A percentile compares a stretch with the other conserved stretches of the same genome.
Conservation (phyloP, 2,329 filamentous ascomycete genomes). For the Blastomyces parvus region DNA sequence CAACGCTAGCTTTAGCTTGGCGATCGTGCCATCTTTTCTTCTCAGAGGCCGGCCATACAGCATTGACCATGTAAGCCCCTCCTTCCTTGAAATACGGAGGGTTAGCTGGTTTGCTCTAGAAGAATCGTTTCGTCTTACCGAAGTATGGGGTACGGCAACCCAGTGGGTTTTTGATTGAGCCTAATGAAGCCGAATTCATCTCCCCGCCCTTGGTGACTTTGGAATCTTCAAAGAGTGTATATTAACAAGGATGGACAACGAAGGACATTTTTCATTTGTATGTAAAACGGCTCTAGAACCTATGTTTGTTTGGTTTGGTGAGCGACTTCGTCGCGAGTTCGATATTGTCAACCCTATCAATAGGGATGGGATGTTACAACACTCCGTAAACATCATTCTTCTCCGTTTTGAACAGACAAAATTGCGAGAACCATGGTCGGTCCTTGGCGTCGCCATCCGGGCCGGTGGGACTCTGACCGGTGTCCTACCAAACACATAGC, state of each 20-base stretch:
- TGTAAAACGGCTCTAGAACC: conserved; percentile 5
- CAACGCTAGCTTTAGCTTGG: background rate
- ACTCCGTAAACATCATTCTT: background rate
- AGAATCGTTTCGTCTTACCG: too few relatives aligned
- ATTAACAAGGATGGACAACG: too few relatives aligned
- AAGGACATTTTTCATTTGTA: conserved; percentile 14
- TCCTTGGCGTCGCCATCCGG: conserved; percentile 12
- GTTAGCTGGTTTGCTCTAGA: too few relatives aligned
- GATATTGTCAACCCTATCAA: conserved; percentile 13
- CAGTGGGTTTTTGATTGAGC: background rate
- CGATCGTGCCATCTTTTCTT: conserved; percentile 8
- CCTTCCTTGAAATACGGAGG: too few relatives aligned
- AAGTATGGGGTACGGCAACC: conserved; percentile 12
- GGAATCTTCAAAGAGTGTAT: conserved; percentile 7
- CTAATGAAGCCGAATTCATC: background rate
- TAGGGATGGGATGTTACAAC: background rate
- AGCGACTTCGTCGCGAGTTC: conserved; percentile 11
- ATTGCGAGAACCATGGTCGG: conserved; percentile 16
- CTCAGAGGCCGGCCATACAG: conserved; percentile 11
- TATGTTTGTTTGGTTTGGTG: conserved; percentile 7
- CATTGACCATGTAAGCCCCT: conserved; percentile 5
- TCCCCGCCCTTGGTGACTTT: background rate
- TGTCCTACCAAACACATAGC: background rate
- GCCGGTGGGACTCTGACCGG: background rate
- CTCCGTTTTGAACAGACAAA: conserved; percentile 11